A percentile compares a stretch with the other conserved stretches of the same genome.
phyloP scores from a whole-genome alignment of 495 filamentous ascomycete genomes.

The Talaromyces borbonicus region DNA sequence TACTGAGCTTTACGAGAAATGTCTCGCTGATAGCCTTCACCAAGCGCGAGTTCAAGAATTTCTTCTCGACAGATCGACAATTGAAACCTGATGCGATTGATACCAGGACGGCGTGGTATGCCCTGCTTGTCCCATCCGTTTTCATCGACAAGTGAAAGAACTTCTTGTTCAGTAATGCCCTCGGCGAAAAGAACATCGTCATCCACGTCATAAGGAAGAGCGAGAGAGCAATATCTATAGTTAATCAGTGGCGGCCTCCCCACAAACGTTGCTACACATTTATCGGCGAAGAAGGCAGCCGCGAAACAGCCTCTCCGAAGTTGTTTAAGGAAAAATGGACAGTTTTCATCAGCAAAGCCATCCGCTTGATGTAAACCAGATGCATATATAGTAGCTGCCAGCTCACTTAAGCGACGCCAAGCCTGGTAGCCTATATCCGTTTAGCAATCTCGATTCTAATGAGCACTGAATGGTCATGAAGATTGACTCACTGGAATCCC shows the following conservation, averaged over 20 bases:
- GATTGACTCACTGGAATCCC: constrained; percentile 39
- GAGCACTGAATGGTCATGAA: too few species aligned
- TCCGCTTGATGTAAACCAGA: constrained; percentile 48
- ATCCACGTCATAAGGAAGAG: constrained; percentile 47
- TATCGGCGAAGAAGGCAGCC: constrained; percentile 42
- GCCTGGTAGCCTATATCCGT: constrained; percentile 32
- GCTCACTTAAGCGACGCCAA: constrained; percentile 44
- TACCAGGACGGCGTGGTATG: constrained; percentile 26
- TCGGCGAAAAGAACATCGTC: constrained; percentile 41
- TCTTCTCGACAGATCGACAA: constrained; percentile 44
- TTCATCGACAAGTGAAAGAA: constrained; percentile 35
- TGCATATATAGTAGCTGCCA: constrained; percentile 43
- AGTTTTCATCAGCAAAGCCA: constrained; percentile 24
- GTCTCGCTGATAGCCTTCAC: constrained; percentile 27
- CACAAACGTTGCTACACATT: constrained; percentile 42
- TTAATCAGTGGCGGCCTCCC: constrained; percentile 49
- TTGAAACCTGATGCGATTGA: constrained; percentile 39
- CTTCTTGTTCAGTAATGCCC: constrained; percentile 29
- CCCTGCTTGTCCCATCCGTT: constrained; percentile 45
- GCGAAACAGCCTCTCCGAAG: constrained; percentile 44
- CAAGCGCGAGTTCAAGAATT: constrained; percentile 49
- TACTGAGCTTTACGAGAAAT: constrained; percentile 39
- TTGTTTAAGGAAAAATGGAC: constrained; percentile 42
- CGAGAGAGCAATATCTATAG: constrained; percentile 43
- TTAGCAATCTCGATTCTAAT: too few species aligned